A percentile compares a stretch with the other conserved stretches of the same genome.
Conservation (phyloP, 2,329 filamentous ascomycete genomes). For the Phoma sp. region DNA sequence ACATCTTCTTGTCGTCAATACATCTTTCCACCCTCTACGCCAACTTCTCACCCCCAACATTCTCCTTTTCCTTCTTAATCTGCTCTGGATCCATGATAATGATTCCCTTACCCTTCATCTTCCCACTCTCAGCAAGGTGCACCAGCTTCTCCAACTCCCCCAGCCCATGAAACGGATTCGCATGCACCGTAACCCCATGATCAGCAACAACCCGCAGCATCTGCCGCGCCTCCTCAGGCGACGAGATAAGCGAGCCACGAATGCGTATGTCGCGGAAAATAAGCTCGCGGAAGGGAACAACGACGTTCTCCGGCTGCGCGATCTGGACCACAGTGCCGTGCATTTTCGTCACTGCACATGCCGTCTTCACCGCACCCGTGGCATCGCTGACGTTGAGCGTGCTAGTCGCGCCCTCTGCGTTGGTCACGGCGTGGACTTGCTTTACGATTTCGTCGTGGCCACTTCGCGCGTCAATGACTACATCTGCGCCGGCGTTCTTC, state of each 20-base stretch:
- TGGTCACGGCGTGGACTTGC: slow-evolving; percentile 58
- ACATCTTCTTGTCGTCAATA: too few relatives aligned
- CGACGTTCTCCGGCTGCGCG: slow-evolving; percentile 52
- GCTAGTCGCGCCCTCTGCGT: slow-evolving; percentile 59
- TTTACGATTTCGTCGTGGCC: slow-evolving; percentile 57
- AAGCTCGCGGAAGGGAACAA: slow-evolving; percentile 56
- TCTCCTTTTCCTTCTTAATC: slow-evolving; percentile 48
- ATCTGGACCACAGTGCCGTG: slow-evolving; percentile 67
- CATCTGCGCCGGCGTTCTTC: slow-evolving; percentile 58
- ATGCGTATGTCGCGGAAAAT: slow-evolving; percentile 63
- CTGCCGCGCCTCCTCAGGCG: slow-evolving; percentile 53
- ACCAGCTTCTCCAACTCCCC: slow-evolving; percentile 61
- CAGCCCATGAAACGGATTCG: slow-evolving; percentile 61
- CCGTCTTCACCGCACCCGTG: slow-evolving; percentile 57
- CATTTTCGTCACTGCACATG: slow-evolving; percentile 65
- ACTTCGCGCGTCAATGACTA: slow-evolving; percentile 61
- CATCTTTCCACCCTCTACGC: too few relatives aligned
- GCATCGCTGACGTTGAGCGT: slow-evolving; percentile 65
- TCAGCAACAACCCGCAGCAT: slow-evolving; percentile 59
- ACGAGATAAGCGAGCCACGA: slow-evolving; percentile 56
- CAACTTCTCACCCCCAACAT: background rate
- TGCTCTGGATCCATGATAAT: slow-evolving; percentile 60
- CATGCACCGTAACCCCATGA: slow-evolving; percentile 58
- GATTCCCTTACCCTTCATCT: slow-evolving; percentile 63
- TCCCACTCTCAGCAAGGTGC: slow-evolving; percentile 59